These are phyloP conservation scores for Aspergillus nanangensis DNA, from an alignment of 495 filamentous ascomycete species.

Conservation along the genomic window DNA sequence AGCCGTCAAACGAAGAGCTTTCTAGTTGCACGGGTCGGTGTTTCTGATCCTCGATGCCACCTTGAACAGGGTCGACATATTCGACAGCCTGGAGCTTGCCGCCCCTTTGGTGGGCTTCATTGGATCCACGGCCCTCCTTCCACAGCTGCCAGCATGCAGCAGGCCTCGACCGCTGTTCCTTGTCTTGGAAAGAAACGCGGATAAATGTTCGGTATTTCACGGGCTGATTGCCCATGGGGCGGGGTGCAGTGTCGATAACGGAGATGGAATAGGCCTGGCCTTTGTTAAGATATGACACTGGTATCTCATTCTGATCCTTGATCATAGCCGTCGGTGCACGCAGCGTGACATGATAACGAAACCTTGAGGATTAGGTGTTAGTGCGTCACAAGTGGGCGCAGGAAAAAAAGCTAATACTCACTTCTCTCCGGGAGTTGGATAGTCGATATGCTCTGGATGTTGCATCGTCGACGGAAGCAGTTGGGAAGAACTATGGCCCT, in stretches of 20 bases:
- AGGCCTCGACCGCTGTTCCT: slow-evolving; percentile 78
- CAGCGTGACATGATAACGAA: slow-evolving; percentile 84
- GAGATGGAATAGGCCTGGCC: slow-evolving; percentile 85
- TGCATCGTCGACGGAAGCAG: slow-evolving; percentile 21
- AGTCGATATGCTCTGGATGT: slow-evolving; percentile 16
- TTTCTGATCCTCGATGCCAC: slow-evolving; percentile 63
- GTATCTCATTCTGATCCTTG: slow-evolving; percentile 79
- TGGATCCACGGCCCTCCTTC: slow-evolving; percentile 89
- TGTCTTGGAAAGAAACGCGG: slow-evolving; percentile 91
- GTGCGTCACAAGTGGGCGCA: neutral
- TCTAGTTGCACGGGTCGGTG: slow-evolving; percentile 75
- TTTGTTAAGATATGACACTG: slow-evolving; percentile 95
- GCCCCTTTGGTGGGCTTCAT: slow-evolving; percentile 82
- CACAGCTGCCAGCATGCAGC: slow-evolving; percentile 88
- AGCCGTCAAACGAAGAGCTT: slow-evolving; percentile 82
- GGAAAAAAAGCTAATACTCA: slow-evolving; percentile 31
- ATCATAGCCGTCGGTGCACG: slow-evolving; percentile 98
- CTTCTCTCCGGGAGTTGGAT: slow-evolving; percentile 43
- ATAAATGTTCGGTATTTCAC: slow-evolving; percentile 78
- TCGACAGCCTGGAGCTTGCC: slow-evolving; percentile 90
- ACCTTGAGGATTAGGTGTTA: slow-evolving; percentile 51
- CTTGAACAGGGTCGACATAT: slow-evolving; percentile 75
- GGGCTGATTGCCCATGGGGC: slow-evolving; percentile 38
- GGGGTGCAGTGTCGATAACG: slow-evolving; percentile 60
- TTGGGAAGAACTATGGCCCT: slow-evolving; percentile 29